Conservation (phyloP, 805 yeast genomes). For the Saturnispora kantuleensis region DNA sequence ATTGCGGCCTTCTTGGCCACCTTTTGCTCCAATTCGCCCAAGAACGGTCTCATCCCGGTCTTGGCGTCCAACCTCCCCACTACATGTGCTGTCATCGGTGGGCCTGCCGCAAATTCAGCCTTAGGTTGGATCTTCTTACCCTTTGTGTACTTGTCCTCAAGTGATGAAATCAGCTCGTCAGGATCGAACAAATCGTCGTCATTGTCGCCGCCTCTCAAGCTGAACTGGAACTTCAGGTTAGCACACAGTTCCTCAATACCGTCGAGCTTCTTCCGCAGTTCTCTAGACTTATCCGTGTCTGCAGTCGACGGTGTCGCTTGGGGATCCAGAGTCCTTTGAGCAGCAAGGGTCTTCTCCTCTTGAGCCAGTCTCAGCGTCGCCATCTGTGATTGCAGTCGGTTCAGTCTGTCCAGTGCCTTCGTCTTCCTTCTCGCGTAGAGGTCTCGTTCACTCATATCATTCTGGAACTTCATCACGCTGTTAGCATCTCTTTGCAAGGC, state of each 20-base stretch:
- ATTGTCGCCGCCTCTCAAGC: conserved; percentile 19
- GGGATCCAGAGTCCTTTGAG: conserved; percentile 24
- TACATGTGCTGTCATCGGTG: conserved; percentile 5
- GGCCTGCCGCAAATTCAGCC: conserved; percentile 15
- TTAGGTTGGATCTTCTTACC: conserved; percentile 21
- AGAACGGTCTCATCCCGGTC: conserved; percentile 29
- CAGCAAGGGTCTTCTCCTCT: conserved; percentile 3
- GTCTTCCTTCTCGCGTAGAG: conserved; percentile 49
- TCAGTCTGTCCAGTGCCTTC: conserved; percentile 61
- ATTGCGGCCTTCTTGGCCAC: conserved; percentile 36
- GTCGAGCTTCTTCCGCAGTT: conserved; percentile 17
- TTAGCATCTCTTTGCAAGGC: conserved; percentile 65
- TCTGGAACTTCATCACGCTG: conserved; percentile 60
- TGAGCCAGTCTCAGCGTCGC: conserved; percentile 16
- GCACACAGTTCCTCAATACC: conserved; percentile 21
- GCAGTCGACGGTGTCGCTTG: conserved; percentile 1
- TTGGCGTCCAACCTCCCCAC: conserved; percentile 9
- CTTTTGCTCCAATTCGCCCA: conserved; percentile 43
- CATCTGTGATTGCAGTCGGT: conserved; percentile 47
- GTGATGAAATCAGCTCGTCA: conserved; percentile 18
- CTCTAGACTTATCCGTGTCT: conserved; percentile 14
- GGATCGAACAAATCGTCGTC: conserved; percentile 11
- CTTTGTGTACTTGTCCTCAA: conserved; percentile 22
- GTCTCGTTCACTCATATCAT: conserved; percentile 38
- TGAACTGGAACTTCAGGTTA: conserved; percentile 19